Evolutionary conservation across 768 basidiomycete genomes (phyloP).

Genomic region (Udeniomyces megalosporus): DNA sequence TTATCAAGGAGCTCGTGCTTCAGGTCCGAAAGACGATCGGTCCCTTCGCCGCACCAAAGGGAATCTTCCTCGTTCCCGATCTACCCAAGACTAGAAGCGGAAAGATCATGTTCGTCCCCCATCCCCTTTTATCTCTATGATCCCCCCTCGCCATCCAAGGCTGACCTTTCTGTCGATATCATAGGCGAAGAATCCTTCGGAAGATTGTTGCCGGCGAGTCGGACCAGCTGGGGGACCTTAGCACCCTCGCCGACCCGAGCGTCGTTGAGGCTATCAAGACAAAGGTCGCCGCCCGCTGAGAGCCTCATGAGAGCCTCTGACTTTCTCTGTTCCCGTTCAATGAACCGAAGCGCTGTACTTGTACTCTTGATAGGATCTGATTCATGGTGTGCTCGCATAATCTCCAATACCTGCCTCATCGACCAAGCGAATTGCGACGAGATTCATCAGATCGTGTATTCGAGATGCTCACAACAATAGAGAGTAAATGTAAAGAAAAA

Average conservation of each 20-base stretch:
- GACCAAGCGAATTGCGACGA: too few species aligned
- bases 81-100: constrained; percentile 47
- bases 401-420: too few species aligned
- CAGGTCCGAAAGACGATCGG: constrained; percentile 90
- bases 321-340: background rate
- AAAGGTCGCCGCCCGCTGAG: background rate
- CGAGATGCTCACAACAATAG: too few species aligned
- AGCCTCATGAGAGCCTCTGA: background rate
- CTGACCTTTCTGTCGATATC: background rate
- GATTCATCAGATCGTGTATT: too few species aligned
- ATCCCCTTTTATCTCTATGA: background rate
- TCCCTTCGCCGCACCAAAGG: constrained; percentile 93
- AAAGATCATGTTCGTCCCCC: constrained; percentile 42
- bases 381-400: background rate
- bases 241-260: constrained; percentile 74
- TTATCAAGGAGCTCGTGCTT: constrained; percentile 74
- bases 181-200: constrained; percentile 86
- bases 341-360: background rate
- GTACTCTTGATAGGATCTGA: background rate
- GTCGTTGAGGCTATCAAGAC: constrained; percentile 44
- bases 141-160: background rate
- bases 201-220: constrained; percentile 91
- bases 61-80: constrained; percentile 51
- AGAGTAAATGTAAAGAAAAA: too few species aligned
- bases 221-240: constrained; percentile 64